phyloP scores from a whole-genome alignment of 2,329 filamentous ascomycete species.

The Didymella segeticola region DNA sequence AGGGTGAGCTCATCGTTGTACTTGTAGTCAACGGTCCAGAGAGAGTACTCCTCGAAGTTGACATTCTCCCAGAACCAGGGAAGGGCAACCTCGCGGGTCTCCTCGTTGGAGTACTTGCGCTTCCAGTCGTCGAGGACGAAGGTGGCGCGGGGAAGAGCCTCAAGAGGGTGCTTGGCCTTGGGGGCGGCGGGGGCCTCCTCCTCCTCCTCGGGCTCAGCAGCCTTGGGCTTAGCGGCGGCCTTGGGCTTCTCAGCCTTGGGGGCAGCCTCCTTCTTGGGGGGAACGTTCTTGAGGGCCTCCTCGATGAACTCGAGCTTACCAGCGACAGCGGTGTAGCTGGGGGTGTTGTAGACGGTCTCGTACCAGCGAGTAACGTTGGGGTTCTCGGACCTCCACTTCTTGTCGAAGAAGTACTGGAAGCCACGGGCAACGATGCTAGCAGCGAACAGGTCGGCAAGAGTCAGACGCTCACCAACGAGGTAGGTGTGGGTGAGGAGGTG shows the following conservation, averaged over 20 bases:
- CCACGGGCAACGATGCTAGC: conserved; percentile 80
- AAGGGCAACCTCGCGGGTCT: conserved; percentile 79
- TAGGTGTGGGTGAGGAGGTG: conserved; percentile 93
- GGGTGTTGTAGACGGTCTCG: conserved; percentile 90
- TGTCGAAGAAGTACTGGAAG: conserved; percentile 94
- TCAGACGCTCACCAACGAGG: conserved; percentile 97
- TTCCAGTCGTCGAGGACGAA: conserved; percentile 96
- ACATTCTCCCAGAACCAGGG: conserved; percentile 99
- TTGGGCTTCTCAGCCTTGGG: conserved; percentile 78
- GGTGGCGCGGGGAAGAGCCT: conserved; percentile 78
- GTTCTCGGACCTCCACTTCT: conserved; percentile 81
- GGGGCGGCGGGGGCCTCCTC: conserved; percentile 69
- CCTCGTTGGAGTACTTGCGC: conserved; percentile 97
- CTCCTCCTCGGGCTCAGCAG: conserved; percentile 62
- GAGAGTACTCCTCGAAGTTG: conserved; percentile 92
- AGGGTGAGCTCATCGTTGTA: conserved; percentile 98
- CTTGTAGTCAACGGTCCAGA: conserved; percentile 97
- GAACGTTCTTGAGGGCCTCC: conserved; percentile 74
- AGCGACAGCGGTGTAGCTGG: conserved; percentile 83
- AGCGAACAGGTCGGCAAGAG: conserved; percentile 91
- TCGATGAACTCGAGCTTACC: conserved; percentile 80
- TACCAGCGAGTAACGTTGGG: conserved; percentile 93
- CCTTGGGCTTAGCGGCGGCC: conserved; percentile 61
- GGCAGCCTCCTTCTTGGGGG: conserved; percentile 71
- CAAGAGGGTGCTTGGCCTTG: conserved; percentile 97